Evolutionary conservation across 1,284 basidiomycete species (phyloP).

Genomic region (Spongiforma sp.): DNA sequence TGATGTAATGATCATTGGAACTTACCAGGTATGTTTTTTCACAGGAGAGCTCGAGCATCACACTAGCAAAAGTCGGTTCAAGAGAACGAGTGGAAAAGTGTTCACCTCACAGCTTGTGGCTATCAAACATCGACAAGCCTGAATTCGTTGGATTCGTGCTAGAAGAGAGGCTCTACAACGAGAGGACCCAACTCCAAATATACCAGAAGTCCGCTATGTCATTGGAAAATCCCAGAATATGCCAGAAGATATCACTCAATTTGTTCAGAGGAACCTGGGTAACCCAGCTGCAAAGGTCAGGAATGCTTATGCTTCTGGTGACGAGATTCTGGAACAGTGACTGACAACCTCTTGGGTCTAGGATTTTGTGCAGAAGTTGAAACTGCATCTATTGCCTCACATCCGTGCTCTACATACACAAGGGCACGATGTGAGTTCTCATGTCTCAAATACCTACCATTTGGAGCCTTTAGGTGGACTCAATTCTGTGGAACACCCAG

Average conservation of each 20-base stretch:
- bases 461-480: background rate
- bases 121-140: too few relatives aligned
- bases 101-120: background rate
- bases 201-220: background rate
- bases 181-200: background rate
- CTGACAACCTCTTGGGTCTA: background rate
- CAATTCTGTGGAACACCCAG: background rate
- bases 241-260: background rate
- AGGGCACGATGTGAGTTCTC: background rate
- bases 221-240: background rate
- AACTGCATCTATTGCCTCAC: background rate
- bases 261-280: background rate
- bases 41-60: background rate
- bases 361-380: background rate
- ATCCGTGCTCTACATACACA: background rate
- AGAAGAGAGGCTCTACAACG: background rate
- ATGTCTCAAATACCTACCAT: background rate
- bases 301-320: background rate
- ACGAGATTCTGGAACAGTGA: background rate
- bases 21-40: background rate
- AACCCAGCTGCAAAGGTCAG: background rate
- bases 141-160: background rate
- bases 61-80: background rate
- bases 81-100: background rate
- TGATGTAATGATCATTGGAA: background rate